phyloP scores from a whole-genome alignment of 2,329 filamentous ascomycete species.

The Sarocladium oryzae region DNA sequence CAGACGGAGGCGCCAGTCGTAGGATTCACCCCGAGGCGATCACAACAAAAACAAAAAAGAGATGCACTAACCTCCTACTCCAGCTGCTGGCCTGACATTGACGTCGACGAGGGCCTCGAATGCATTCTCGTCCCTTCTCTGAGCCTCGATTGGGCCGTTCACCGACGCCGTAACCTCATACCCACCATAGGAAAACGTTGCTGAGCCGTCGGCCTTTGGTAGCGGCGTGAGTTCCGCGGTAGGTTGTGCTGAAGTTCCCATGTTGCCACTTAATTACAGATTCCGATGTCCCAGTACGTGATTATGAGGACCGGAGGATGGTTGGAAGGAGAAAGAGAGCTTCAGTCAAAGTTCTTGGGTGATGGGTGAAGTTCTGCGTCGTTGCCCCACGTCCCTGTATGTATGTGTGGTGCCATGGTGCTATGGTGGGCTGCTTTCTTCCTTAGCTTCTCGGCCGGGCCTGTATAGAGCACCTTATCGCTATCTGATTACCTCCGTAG shows the following conservation, averaged over 20 bases:
- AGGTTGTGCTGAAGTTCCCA: slow-evolving; percentile 42
- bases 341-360: neutral
- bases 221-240: slow-evolving; percentile 52
- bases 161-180: slow-evolving; percentile 80
- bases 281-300: neutral
- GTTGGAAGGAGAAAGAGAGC: neutral
- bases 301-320: neutral
- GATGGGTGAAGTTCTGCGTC: slow-evolving; percentile 3
- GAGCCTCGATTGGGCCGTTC: slow-evolving; percentile 89
- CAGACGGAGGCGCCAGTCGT: too few species aligned
- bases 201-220: slow-evolving; percentile 71
- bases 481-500: neutral
- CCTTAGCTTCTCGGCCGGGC: neutral
- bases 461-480: neutral
- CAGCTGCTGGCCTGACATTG: slow-evolving; percentile 76
- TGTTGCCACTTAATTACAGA: slow-evolving; percentile 19
- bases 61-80: slow-evolving; percentile 63
- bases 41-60: neutral
- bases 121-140: slow-evolving; percentile 80
- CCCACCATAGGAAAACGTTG: slow-evolving; percentile 66
- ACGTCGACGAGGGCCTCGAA: slow-evolving; percentile 90
- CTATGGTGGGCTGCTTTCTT: slow-evolving; percentile 3
- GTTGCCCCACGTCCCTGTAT: slow-evolving; percentile 4
- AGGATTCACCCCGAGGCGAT: too few species aligned
- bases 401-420: slow-evolving; percentile 5